Base-by-base conservation (phyloP, 179 eudicot species). In the Silene noctiflora region DNA sequence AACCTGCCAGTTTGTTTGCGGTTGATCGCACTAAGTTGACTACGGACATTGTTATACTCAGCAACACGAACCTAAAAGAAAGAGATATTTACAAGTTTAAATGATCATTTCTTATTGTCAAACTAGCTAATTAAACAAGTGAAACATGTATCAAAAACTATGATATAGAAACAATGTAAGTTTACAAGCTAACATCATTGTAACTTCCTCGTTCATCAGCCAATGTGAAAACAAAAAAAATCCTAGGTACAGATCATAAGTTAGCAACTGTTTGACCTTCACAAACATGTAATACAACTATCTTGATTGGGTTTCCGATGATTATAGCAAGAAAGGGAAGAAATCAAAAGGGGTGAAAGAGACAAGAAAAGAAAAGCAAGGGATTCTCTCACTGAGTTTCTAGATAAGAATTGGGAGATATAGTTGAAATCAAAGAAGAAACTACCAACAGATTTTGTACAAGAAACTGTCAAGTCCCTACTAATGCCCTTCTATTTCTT, bases 1-100 rank as follows among this genome's bases (percentile, higher is more conserved):
- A 82, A 93, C 98, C 98, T 93, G 87, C 98, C 99, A 79, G 85
- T 85, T 82, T 93, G 99, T 87, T 96, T 96, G 84, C 98, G 87
- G 84, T 93, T 93, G 56, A 96, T 93, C 63, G 94, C 92, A 88
- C 86, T 96, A 56, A 96, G 96, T 83, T 93, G 99, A 83, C 97
- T 91, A 76, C 97, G 92, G 29, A 96, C 91, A 79, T 90, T 96
- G 86, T 76, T 96, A 77, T 91, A 90, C 86, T 96, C 98, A 81
- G 99, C 96, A 85, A 93, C 88, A 48, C 98, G 97, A 80, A 96
- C 97, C 98, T 96, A 78, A 39, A 76, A 67, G 19, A 53, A 72
- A 79, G 20, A 56, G 19, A 63, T 14, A 25, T 8, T 73, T 71
- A 60, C 16, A 31, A 44, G 73, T 19, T 21, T 48, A 42, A 67